Evolutionary conservation across 2,329 filamentous ascomycete genomes (phyloP).

Genomic region (Hymenoscyphus albidus): DNA sequence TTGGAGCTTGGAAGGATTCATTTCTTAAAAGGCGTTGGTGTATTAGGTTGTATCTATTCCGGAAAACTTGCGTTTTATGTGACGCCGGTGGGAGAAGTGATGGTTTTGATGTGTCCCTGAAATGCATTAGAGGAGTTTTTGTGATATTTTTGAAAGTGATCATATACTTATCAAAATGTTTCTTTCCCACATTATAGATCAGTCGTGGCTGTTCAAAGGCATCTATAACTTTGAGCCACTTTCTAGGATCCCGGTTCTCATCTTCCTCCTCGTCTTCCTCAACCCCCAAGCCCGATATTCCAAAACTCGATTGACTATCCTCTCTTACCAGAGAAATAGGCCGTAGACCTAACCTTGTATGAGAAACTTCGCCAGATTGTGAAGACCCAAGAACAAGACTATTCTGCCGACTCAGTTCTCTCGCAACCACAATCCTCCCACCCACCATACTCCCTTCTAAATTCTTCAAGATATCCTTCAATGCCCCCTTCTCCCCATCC

Average conservation of each 20-base stretch:
- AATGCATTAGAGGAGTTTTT: constrained; percentile 12
- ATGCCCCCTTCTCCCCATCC: constrained; percentile 69
- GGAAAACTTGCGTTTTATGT: constrained; percentile 81
- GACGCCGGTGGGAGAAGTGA: constrained; percentile 71
- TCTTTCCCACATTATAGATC: constrained; percentile 73
- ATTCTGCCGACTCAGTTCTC: constrained; percentile 58
- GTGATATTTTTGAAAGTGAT: constrained; percentile 16
- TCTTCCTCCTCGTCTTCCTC: constrained; percentile 54
- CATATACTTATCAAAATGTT: constrained; percentile 80
- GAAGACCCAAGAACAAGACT: constrained; percentile 59
- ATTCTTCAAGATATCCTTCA: constrained; percentile 79
- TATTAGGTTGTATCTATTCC: constrained; percentile 87
- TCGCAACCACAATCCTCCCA: constrained; percentile 60
- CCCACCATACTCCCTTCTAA: constrained; percentile 86
- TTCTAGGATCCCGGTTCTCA: constrained; percentile 61
- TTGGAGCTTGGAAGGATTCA: constrained; percentile 83
- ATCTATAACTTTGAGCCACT: constrained; percentile 78
- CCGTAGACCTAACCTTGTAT: constrained; percentile 54
- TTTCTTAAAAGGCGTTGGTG: constrained; percentile 90
- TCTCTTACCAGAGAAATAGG: constrained; percentile 49
- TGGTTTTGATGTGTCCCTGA: constrained; percentile 58
- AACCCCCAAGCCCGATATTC: constrained; percentile 50
- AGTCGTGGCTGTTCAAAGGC: constrained; percentile 83
- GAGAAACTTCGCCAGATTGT: constrained; percentile 48
- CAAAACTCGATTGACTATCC: constrained; percentile 64